phyloP scores from a whole-genome alignment of 2,329 filamentous ascomycete species.

The Aspergillus sp. region DNA sequence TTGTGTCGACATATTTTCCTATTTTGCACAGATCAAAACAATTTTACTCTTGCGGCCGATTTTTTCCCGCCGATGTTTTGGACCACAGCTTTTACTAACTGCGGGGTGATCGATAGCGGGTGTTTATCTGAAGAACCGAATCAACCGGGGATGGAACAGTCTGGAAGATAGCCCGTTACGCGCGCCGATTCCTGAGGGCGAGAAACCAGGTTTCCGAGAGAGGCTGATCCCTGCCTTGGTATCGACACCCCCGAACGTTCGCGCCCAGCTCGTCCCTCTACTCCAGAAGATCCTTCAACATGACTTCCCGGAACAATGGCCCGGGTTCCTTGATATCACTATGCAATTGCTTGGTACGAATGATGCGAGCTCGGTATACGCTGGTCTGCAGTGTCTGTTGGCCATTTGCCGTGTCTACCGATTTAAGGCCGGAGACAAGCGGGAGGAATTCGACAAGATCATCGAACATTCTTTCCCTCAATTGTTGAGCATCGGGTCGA shows the following conservation, averaged over 20 bases:
- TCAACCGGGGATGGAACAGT: constrained; percentile 86
- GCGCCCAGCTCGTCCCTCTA: constrained; percentile 89
- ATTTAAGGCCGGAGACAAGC: constrained; percentile 82
- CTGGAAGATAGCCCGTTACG: constrained; percentile 72
- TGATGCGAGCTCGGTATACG: constrained; percentile 82
- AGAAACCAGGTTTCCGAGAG: constrained; percentile 83
- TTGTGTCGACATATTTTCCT: constrained; percentile 23
- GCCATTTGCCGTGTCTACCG: constrained; percentile 94
- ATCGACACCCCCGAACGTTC: constrained; percentile 74
- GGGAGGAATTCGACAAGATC: constrained; percentile 90
- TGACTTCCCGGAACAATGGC: constrained; percentile 95
- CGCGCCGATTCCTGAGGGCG: constrained; percentile 78
- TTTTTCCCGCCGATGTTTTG: neutral
- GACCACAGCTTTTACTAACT: constrained; percentile 14
- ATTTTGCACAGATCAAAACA: neutral
- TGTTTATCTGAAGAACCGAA: constrained; percentile 96
- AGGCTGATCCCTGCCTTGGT: constrained; percentile 88
- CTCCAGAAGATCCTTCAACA: constrained; percentile 94
- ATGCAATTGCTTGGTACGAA: constrained; percentile 84
- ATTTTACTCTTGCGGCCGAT: neutral
- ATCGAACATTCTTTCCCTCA: constrained; percentile 88
- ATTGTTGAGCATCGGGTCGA: constrained; percentile 80
- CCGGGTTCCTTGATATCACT: constrained; percentile 89
- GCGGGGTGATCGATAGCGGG: constrained; percentile 61
- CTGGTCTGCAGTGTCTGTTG: constrained; percentile 88